Evolutionary conservation across 176 grass and related monocot species (phyloP), one percentile per base, ranked within the genome.

Genomic region (Paspalum notatum): DNA sequence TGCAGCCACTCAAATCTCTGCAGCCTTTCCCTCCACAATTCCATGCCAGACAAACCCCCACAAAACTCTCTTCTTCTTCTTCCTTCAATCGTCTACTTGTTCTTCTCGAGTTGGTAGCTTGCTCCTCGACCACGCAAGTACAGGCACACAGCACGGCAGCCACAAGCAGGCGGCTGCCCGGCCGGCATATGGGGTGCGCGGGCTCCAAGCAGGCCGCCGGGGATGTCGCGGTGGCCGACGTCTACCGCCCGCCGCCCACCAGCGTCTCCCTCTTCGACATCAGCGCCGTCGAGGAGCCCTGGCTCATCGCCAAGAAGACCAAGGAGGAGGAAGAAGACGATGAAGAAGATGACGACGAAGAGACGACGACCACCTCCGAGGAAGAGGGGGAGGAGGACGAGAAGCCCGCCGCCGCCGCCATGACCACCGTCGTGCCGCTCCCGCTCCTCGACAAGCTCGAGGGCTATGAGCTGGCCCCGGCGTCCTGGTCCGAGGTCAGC

Each of bases 401-500:
- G 4, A 18, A 62, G 57, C 22, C 21, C n/a, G 66, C 22, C 6
- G 24, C 25, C 9, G 74, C 71, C 4, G 2, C 75, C 48, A 68
- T 62, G 63, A 84, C 92, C 20, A 84, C 92, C 20, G 50, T 73
- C 5, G 64, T 95, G 68, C 86, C 90, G 7, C 82, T 93, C 20
- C 96, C 86, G 38, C 59, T 99, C 53, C 88, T 99, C 2, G 90
- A 99, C 41, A 99, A 98, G 79, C 88, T 99, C 25, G 90, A 99
- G 20, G 88, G 90, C 8, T 99, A 83, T 61, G 92, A 99, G 47
- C 60, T 83, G 3, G 82, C 88, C 3, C 96, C 92, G 18, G 85
- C 90, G 1, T 95, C 96, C 11, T 95, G 92, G 96, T 93, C 88
- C 0, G 96, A 99, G 75, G 96, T 99, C 43, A 95, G 96, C 90